A percentile compares a stretch with the other conserved stretches of the same genome.
Conservation (phyloP, 139 green algal species). For the Gonium pectorale region DNA sequence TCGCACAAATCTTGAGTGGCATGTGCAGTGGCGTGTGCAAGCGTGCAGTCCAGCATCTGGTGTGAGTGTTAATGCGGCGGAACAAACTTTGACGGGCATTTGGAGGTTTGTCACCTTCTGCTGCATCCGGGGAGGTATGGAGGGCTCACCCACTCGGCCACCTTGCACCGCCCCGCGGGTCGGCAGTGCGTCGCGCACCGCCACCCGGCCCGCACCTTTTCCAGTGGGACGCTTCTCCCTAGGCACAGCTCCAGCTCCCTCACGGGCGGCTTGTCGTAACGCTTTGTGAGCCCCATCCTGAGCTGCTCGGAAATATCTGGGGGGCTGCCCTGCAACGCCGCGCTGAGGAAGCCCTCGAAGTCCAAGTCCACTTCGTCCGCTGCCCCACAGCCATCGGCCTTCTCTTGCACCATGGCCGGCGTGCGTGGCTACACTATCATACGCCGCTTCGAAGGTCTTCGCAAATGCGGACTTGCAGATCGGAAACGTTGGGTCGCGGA, state of each 20-base stretch:
- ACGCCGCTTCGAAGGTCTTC: no score
- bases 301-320: slow-evolving; percentile 15
- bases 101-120: no score
- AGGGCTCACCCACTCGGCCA: background rate
- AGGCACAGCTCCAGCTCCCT: slow-evolving; percentile 31
- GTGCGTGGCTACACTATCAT: no score
- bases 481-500: no score
- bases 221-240: background rate
- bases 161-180: background rate
- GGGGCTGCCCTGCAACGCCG: background rate
- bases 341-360: slow-evolving; percentile 3
- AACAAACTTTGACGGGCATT: no score
- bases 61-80: no score
- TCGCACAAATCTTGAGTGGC: no score
- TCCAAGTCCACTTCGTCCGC: background rate
- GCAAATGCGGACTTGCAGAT: no score
- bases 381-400: no score
- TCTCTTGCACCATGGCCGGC: no score
- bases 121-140: background rate
- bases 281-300: background rate
- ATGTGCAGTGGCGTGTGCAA: no score
- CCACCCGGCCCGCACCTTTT: background rate
- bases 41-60: no score
- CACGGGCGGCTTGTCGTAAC: slow-evolving; percentile 20
- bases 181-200: background rate